Evolutionary conservation across 805 yeast species (phyloP), one percentile per base, ranked within the genome.

Genomic region (Starmera dryadoides): DNA sequence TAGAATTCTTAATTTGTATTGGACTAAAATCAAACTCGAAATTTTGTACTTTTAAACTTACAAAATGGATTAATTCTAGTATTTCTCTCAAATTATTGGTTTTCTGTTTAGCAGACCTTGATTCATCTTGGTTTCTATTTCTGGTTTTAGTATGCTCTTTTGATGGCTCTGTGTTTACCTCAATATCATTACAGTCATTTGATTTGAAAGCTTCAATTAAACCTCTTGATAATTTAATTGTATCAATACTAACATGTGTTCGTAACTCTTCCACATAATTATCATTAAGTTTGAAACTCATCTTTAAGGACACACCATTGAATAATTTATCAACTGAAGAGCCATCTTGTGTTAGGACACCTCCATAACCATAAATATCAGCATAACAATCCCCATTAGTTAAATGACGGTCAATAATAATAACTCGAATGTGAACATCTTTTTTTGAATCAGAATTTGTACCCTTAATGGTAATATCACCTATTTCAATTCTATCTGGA

Each of bases 41-140:
- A 23, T 34, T 34, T 25, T 34, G 36, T 12, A 34, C 16, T 21
- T 34, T 34, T 5, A 34, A 19, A 25, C 30, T 34, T 4, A 34
- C 14, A 4, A 34, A 12, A 7, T 33, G 21, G 8, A 31, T 31
- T 7, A 19, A 12, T 4, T 17, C 33, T 9, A 31, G 20, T 4
- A 31, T 4, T 12, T 31, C 17, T 31, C 17, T 31, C n/a, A 31
- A 3, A 4, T 31, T 16, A 18, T 19, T 11, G 7, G 21, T 18
- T 18, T 31, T 28, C 10, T 6, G 7, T 15, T 28, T 28, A 15
- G 7, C 30, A 6, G 30, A 28, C 10, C 9, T 21, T 21, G 7
- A 11, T 15, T 11, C 30, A n/a, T n/a, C n/a, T n/a, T n/a, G n/a
- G n/a, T n/a, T n/a, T n/a, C n/a, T n/a, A n/a, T n/a, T n/a, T n/a